phyloP scores from a whole-genome alignment of 2,329 filamentous ascomycete genomes.

The Trichoderma citrinoviride region DNA sequence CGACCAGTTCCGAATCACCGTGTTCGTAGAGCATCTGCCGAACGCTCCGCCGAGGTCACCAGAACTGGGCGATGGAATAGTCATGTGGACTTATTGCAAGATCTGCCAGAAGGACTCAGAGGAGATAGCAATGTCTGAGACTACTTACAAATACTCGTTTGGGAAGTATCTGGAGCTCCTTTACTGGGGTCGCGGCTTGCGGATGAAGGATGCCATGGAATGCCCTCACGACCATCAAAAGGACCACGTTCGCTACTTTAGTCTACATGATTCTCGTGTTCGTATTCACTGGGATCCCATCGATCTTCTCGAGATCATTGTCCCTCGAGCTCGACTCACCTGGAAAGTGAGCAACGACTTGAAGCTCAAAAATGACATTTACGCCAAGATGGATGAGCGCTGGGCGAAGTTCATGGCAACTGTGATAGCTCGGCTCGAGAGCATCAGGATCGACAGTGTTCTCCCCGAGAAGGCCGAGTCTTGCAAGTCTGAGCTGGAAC shows the following conservation, averaged over 20 bases:
- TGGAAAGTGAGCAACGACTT: conserved; percentile 98
- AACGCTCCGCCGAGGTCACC: conserved; percentile 43
- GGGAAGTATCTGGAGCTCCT: conserved; percentile 97
- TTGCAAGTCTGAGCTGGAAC: conserved; percentile 79
- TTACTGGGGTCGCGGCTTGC: conserved; percentile 88
- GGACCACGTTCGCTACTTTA: conserved; percentile 91
- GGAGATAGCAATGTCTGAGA: conserved; percentile 85
- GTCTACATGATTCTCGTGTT: conserved; percentile 78
- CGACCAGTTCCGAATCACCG: conserved; percentile 87
- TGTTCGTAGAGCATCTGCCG: conserved; percentile 68
- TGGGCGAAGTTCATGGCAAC: conserved; percentile 85
- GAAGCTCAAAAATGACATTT: conserved; percentile 89
- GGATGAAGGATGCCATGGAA: conserved; percentile 63
- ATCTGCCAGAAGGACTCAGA: conserved; percentile 87
- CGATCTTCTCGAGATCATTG: conserved; percentile 89
- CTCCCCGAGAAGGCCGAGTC: conserved; percentile 80
- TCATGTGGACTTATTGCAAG: conserved; percentile 98
- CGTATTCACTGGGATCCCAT: conserved; percentile 91
- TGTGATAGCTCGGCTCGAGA: conserved; percentile 76
- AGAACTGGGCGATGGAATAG: conserved; percentile 62
- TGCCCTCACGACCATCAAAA: conserved; percentile 91
- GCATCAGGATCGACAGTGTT: conserved; percentile 89
- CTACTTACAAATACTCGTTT: conserved; percentile 97
- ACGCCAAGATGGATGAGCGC: conserved; percentile 73
- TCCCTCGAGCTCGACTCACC: conserved; percentile 83